phyloP scores from a whole-genome alignment of 805 yeast genomes.

The Candida rishiriensis region DNA sequence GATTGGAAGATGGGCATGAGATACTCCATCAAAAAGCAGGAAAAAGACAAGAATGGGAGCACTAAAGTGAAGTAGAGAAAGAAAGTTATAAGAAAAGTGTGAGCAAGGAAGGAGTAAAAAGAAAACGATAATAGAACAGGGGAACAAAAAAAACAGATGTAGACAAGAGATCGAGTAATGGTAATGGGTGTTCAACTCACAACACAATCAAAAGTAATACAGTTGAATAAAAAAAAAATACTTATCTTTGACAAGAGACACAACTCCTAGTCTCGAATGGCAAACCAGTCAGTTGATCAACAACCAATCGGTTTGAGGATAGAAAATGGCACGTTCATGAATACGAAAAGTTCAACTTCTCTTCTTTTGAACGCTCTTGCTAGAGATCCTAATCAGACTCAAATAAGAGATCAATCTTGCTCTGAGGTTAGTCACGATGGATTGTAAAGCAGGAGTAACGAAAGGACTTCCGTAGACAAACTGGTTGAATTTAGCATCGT shows the following conservation, averaged over 20 bases:
- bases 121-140: background rate
- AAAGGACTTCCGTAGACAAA: conserved; percentile 31
- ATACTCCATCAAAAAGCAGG: too few relatives aligned
- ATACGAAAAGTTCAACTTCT: conserved; percentile 4
- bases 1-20: background rate
- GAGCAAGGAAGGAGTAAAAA: too few relatives aligned
- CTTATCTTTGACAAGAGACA: too few relatives aligned
- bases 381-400: conserved; percentile 12
- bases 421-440: conserved; percentile 7
- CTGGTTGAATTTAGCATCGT: conserved; percentile 38
- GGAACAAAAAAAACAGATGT: background rate
- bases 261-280: too few relatives aligned
- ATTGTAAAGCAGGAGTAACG: conserved; percentile 31
- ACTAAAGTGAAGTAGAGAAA: too few relatives aligned
- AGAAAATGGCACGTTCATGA: too few relatives aligned
- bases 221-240: too few relatives aligned
- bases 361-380: conserved; percentile 7
- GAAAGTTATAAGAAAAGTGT: background rate
- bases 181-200: too few relatives aligned
- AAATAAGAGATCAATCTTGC: conserved; percentile 5
- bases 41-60: too few relatives aligned
- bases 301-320: too few relatives aligned
- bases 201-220: too few relatives aligned
- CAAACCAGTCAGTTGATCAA: too few relatives aligned
- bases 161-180: background rate